Evolutionary conservation across 805 yeast species (phyloP).

Genomic region (Yueomyces sp.): DNA sequence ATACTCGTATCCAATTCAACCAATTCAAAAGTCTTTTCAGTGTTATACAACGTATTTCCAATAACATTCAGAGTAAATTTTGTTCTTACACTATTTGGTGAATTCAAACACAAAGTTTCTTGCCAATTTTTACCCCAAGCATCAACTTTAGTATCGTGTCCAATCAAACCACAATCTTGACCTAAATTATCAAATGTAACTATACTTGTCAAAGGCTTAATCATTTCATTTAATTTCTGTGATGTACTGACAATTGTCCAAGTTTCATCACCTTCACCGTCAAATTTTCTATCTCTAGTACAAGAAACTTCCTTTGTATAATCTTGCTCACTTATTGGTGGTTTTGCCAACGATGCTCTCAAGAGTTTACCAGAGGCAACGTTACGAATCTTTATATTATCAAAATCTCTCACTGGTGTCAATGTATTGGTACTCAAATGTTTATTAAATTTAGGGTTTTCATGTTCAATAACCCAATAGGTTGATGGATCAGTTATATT

Average conservation of each 20-base stretch:
- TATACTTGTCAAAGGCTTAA: conserved; percentile 49
- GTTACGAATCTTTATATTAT: conserved; percentile 57
- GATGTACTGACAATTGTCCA: conserved; percentile 36
- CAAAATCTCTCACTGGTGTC: conserved; percentile 37
- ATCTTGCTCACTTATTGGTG: conserved; percentile 85
- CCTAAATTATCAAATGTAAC: conserved; percentile 58
- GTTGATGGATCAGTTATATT: conserved; percentile 48
- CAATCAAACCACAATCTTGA: conserved; percentile 54
- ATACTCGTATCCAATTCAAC: neutral
- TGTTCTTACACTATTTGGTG: conserved; percentile 29
- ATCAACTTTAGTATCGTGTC: conserved; percentile 50
- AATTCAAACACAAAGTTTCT: conserved; percentile 77
- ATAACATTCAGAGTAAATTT: neutral
- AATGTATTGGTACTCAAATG: neutral
- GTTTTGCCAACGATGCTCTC: conserved; percentile 54
- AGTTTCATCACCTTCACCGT: conserved; percentile 56
- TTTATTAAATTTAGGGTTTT: neutral
- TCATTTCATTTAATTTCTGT: conserved; percentile 29
- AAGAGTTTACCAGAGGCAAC: conserved; percentile 51
- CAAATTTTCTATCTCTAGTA: conserved; percentile 45
- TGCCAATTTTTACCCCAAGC: conserved; percentile 74
- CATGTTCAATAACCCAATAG: conserved; percentile 56
- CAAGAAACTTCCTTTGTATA: conserved; percentile 76
- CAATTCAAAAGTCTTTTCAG: neutral
- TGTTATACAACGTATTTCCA: neutral